Percentiles rank a stretch among this genome's conserved stretches.
These are phyloP conservation scores for Tolypocladium sp. DNA, from an alignment of 2,329 filamentous ascomycete genomes.

Conservation along the genomic window DNA sequence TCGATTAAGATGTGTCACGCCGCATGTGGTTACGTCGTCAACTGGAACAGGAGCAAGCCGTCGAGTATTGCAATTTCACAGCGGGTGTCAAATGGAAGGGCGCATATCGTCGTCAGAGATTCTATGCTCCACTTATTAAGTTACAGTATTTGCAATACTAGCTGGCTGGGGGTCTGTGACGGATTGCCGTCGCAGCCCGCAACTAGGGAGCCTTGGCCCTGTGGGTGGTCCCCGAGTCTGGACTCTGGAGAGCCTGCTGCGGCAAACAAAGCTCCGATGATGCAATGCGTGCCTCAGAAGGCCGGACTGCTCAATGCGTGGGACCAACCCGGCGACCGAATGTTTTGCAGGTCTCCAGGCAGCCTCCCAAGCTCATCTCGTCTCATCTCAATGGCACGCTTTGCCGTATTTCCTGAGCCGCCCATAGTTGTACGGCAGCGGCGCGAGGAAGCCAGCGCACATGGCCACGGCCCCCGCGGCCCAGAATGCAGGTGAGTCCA, in stretches of 20 bases:
- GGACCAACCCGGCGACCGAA: not conserved
- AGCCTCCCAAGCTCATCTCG: not conserved
- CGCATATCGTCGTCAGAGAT: not conserved
- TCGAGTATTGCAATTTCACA: no score
- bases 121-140: not conserved
- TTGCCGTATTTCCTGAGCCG: constrained; percentile 39
- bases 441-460: constrained; percentile 35
- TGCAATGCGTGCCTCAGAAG: not conserved
- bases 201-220: not conserved
- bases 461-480: constrained; percentile 34
- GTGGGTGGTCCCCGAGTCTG: not conserved
- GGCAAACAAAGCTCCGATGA: not conserved
- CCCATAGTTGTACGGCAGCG: constrained; percentile 44
- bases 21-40: no score
- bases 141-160: not conserved
- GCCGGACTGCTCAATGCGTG: not conserved
- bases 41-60: no score
- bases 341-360: not conserved
- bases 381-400: constrained; percentile 29
- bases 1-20: no score
- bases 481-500: constrained; percentile 42
- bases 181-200: not conserved
- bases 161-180: not conserved
- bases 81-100: not conserved
- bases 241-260: not conserved